Percentiles rank a stretch among this genome's conserved stretches.
Evolutionary conservation across 164 flowering plant species (phyloP).

Genomic region (Akebia trifoliata): DNA sequence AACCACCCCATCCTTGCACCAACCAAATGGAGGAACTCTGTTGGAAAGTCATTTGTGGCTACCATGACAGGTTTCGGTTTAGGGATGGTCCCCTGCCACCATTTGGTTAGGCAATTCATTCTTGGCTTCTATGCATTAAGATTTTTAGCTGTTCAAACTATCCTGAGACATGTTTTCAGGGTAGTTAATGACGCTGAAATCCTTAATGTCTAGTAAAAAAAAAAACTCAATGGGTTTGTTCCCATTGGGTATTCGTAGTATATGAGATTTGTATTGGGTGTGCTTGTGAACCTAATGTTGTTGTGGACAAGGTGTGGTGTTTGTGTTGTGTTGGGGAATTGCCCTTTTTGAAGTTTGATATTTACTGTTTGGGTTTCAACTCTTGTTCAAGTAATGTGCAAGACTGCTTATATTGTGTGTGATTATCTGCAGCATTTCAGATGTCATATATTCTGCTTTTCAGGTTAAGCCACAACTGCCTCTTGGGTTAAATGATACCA

Average conservation of each 20-base stretch:
- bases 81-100: slow-evolving; percentile 27
- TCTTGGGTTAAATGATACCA: too few species aligned
- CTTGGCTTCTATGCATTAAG: slow-evolving; percentile 68
- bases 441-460: not conserved
- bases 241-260: not conserved
- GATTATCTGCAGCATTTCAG: not conserved
- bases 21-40: slow-evolving; percentile 38
- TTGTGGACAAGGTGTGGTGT: slow-evolving; percentile 6
- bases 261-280: slow-evolving; percentile 3
- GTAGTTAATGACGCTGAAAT: slow-evolving; percentile 10
- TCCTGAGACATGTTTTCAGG: slow-evolving; percentile 2
- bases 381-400: not conserved
- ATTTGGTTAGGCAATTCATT: slow-evolving; percentile 78
- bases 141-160: slow-evolving; percentile 19
- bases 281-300: slow-evolving; percentile 8
- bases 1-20: slow-evolving; percentile 28
- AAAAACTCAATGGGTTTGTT: not conserved
- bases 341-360: not conserved
- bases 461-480: too few species aligned
- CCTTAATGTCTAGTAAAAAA: slow-evolving; percentile 19
- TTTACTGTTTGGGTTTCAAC: not conserved
- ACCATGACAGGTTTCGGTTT: slow-evolving; percentile 23
- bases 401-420: not conserved
- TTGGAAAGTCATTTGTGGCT: slow-evolving; percentile 13
- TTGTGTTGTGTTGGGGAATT: not conserved